Conservation (phyloP, 1,284 basidiomycete species). For the Kwoniella shivajii region DNA sequence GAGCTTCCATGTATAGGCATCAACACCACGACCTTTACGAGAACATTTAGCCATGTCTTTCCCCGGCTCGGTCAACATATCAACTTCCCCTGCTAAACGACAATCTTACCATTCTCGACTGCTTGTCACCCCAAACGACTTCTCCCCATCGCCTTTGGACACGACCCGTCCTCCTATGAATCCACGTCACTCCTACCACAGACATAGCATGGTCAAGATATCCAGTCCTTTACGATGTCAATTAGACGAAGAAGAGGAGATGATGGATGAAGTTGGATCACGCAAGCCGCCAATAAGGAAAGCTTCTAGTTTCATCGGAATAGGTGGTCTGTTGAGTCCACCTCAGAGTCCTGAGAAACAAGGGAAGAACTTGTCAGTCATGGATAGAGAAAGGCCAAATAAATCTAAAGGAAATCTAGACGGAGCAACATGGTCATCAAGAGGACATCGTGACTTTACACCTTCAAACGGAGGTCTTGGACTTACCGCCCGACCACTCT, state of each 20-base stretch:
- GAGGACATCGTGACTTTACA: slow-evolving; percentile 14
- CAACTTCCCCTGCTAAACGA: slow-evolving; percentile 13
- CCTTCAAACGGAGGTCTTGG: slow-evolving; percentile 2
- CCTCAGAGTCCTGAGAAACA: slow-evolving; percentile 27
- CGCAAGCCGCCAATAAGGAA: slow-evolving; percentile 14
- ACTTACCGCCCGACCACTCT: slow-evolving; percentile 24
- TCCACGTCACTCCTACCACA: slow-evolving; percentile 20
- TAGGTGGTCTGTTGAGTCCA: slow-evolving; percentile 32
- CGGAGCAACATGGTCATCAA: slow-evolving; percentile 17
- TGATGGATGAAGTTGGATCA: not conserved
- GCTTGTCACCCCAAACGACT: slow-evolving; percentile 22
- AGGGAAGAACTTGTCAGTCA: slow-evolving; percentile 12
- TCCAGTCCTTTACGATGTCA: slow-evolving; percentile 36
- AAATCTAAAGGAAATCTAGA: slow-evolving; percentile 10
- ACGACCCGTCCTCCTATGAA: slow-evolving; percentile 6
- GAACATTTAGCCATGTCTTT: slow-evolving; percentile 43
- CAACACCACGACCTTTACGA: slow-evolving; percentile 33
- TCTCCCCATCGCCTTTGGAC: slow-evolving; percentile 9
- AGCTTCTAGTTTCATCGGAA: slow-evolving; percentile 27
- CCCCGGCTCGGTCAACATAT: slow-evolving; percentile 29
- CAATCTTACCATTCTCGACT: slow-evolving; percentile 36
- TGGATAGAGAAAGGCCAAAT: slow-evolving; percentile 24
- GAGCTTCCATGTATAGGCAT: slow-evolving; percentile 16
- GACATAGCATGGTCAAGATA: slow-evolving; percentile 34
- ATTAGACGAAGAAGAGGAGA: slow-evolving; percentile 29